These are phyloP conservation scores for Ophiostoma sp. DNA, from an alignment of 2,329 filamentous ascomycete genomes.

Conservation along the genomic window DNA sequence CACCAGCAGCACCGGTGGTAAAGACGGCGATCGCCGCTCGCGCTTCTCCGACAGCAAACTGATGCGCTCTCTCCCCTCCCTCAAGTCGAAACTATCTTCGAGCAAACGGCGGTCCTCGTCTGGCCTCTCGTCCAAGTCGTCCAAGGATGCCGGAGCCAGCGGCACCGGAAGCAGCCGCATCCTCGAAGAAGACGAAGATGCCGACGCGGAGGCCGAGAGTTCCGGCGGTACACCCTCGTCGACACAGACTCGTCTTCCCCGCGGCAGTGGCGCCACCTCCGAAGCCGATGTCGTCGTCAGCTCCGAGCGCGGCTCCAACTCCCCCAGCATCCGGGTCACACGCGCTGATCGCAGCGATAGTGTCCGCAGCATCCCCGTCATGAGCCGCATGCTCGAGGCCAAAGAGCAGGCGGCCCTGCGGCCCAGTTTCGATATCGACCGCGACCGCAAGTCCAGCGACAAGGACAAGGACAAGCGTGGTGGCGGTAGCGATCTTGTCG, in stretches of 20 bases:
- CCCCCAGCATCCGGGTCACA: conserved; percentile 36
- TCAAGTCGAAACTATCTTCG: conserved; percentile 47
- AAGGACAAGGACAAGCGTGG: conserved; percentile 32
- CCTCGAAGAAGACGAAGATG: conserved; percentile 36
- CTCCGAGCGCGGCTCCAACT: conserved; percentile 9
- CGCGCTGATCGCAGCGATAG: conserved; percentile 39
- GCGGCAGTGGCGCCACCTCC: neutral
- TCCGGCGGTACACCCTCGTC: conserved; percentile 5
- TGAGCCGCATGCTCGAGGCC: conserved; percentile 76
- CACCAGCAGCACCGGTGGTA: conserved; percentile 36
- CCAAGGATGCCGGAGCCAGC: neutral
- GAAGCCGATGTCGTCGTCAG: neutral
- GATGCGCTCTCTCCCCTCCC: conserved; percentile 63
- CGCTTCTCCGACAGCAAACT: conserved; percentile 66
- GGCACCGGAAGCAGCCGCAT: conserved; percentile 32
- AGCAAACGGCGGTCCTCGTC: conserved; percentile 38
- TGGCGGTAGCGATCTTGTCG: conserved; percentile 22
- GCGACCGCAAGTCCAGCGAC: conserved; percentile 48
- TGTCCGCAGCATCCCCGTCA: conserved; percentile 59
- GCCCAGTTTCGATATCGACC: conserved; percentile 58
- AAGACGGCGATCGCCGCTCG: conserved; percentile 48
- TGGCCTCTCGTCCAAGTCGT: conserved; percentile 36
- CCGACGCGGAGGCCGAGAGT: conserved; percentile 1
- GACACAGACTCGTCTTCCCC: neutral
- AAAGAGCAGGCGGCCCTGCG: conserved; percentile 58